These are phyloP conservation scores for Cinnamomum chago DNA, from an alignment of 164 flowering plant genomes.

Conservation along the genomic window DNA sequence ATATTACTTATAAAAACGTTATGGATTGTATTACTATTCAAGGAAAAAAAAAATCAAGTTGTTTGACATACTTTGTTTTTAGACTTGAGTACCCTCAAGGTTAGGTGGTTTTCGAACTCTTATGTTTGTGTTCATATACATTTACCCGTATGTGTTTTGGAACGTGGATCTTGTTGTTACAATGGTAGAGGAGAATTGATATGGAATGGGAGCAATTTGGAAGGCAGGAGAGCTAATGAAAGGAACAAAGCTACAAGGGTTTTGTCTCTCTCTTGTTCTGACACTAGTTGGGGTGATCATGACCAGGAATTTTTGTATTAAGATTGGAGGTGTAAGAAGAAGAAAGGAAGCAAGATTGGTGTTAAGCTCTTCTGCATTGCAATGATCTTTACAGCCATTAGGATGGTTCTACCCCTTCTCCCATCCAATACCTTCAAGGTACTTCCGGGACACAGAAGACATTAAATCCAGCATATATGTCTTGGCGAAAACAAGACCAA, in stretches of 20 bases:
- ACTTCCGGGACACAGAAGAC: no score
- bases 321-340: not conserved
- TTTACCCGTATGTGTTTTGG: slow-evolving; percentile 16
- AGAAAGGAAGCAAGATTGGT: not conserved
- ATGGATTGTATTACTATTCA: no score
- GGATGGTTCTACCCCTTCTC: no score
- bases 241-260: slow-evolving; percentile 24
- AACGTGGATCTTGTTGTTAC: slow-evolving; percentile 24
- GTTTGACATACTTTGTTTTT: not conserved
- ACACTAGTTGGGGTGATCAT: not conserved
- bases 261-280: slow-evolving; percentile 16
- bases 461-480: no score
- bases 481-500: no score
- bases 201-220: slow-evolving; percentile 30
- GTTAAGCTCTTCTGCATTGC: not conserved
- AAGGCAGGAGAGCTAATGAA: slow-evolving; percentile 24
- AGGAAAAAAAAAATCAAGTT: no score
- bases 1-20: no score
- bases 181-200: slow-evolving; percentile 23
- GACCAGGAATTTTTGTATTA: not conserved
- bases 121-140: not conserved
- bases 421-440: no score
- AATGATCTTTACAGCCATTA: no score
- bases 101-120: not conserved
- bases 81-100: no score